Evolutionary conservation across 2,329 filamentous ascomycete genomes (phyloP), one percentile per base, ranked within the genome.

Genomic region (Penicillium sp.): DNA sequence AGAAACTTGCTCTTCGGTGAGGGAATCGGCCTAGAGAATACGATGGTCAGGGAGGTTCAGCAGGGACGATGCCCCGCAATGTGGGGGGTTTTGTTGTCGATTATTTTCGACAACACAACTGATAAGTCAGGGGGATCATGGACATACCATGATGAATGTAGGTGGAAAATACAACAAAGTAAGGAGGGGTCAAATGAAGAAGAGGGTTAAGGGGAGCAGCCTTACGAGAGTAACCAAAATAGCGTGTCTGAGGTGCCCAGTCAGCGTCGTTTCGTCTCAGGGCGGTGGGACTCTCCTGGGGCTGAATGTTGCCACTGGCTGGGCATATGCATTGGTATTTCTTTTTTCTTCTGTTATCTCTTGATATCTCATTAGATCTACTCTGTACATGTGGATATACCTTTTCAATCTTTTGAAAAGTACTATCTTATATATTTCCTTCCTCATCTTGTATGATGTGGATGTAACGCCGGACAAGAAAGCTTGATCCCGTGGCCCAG

Each of bases 1-100:
- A 76, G 94, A 97, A 77, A 99, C 94, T 86, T 99, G 94, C 82
- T 99, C 94, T 85, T 99, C 94, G 70, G 94, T 97, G 74, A 99
- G 88, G 78, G 93, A 93, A 77, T 99, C 94, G 77, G 93, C 93
- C 93, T 97, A 76, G 55, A 63, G 45, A 50, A 46, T 62, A 57
- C 55, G 58, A 59, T 63, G 55, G 65, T 71, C 60, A 73, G 70
- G 46, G 54, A 52, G 56, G 57, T 59, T 46, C 60, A 54, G 54
- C 25, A 50, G 56, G 54, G 50, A 54, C 55, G 55, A 56, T 65
- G 65, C 69, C 68, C 69, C 69, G 71, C 70, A 69, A 57, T 64
- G 70, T 63, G 70, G 71, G 67, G 68, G 42, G 45, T 29, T 34
- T 25, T 25, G 25, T 25, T 25, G 25, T 25, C 25, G 6, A 25